Evolutionary conservation across 345 rosid genomes (phyloP).

Genomic region (Alliaria petiolata): DNA sequence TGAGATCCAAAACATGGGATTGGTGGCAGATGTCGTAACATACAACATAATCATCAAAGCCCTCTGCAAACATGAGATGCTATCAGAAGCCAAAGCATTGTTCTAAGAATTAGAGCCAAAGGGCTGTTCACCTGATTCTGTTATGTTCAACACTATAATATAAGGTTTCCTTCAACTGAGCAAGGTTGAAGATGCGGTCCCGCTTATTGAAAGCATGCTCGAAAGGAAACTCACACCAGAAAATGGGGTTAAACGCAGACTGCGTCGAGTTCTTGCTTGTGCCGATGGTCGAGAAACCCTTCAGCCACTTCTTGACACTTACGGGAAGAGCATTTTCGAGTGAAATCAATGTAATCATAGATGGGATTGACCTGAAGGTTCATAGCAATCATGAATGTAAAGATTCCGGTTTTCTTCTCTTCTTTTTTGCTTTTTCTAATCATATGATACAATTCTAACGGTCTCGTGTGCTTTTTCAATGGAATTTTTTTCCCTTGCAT

Average conservation of each 20-base stretch:
- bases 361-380: neutral
- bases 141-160: neutral
- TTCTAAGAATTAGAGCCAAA: neutral
- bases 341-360: neutral
- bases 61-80: neutral
- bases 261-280: neutral
- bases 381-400: too few relatives aligned
- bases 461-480: too few relatives aligned
- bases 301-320: slow-evolving; percentile 9
- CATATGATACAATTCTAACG: too few relatives aligned
- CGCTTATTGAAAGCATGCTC: slow-evolving; percentile 8
- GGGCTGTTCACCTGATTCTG: slow-evolving; percentile 1
- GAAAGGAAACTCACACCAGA: neutral
- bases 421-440: too few relatives aligned
- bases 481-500: neutral
- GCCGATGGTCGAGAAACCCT: neutral
- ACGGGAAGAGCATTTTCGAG: neutral
- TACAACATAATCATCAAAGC: neutral
- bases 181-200: slow-evolving; percentile 8
- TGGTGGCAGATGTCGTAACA: neutral
- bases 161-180: neutral
- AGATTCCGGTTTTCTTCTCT: too few relatives aligned
- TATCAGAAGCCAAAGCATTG: slow-evolving; percentile 16
- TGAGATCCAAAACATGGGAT: slow-evolving; percentile 1
- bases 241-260: neutral